Evolutionary conservation across 1,284 basidiomycete genomes (phyloP).

Genomic region (Lentinus polychrous): DNA sequence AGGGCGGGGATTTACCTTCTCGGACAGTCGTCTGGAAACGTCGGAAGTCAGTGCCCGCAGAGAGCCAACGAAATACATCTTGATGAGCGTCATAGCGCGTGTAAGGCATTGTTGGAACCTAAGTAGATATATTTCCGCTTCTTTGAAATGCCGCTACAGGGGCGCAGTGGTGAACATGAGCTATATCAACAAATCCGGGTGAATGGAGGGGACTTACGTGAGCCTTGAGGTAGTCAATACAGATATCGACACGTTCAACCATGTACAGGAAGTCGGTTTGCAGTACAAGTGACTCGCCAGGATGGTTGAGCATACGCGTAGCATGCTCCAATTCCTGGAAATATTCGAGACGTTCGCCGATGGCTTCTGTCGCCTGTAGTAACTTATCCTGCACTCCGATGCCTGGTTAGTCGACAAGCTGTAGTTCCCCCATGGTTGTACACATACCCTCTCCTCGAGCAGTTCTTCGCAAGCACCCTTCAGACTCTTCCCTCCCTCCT

Average conservation of each 20-base stretch:
- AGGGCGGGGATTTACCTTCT: slow-evolving; percentile 44
- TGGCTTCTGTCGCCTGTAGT: slow-evolving; percentile 70
- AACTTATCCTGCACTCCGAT: slow-evolving; percentile 53
- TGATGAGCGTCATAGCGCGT: slow-evolving; percentile 91
- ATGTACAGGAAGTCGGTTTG: slow-evolving; percentile 88
- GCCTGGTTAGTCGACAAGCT: not conserved
- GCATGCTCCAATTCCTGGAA: slow-evolving; percentile 89
- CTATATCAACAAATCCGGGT: not conserved
- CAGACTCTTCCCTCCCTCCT: slow-evolving; percentile 80
- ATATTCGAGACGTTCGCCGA: slow-evolving; percentile 75
- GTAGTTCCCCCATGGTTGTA: slow-evolving; percentile 10
- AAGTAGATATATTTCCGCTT: slow-evolving; percentile 86
- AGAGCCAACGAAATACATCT: slow-evolving; percentile 86
- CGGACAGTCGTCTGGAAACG: slow-evolving; percentile 63
- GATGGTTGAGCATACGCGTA: slow-evolving; percentile 86
- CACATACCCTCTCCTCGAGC: slow-evolving; percentile 75
- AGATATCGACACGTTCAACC: slow-evolving; percentile 89
- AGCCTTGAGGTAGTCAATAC: slow-evolving; percentile 79
- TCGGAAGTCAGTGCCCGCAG: slow-evolving; percentile 71
- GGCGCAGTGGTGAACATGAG: not conserved
- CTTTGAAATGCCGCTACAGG: slow-evolving; percentile 75
- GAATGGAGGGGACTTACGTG: slow-evolving; percentile 53
- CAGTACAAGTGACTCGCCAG: slow-evolving; percentile 84
- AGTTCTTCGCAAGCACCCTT: slow-evolving; percentile 87
- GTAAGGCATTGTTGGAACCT: slow-evolving; percentile 96